Evolutionary conservation across 2,329 filamentous ascomycete species (phyloP), one percentile per base, ranked within the genome.

Genomic region (Amylocarpus encephaloides): DNA sequence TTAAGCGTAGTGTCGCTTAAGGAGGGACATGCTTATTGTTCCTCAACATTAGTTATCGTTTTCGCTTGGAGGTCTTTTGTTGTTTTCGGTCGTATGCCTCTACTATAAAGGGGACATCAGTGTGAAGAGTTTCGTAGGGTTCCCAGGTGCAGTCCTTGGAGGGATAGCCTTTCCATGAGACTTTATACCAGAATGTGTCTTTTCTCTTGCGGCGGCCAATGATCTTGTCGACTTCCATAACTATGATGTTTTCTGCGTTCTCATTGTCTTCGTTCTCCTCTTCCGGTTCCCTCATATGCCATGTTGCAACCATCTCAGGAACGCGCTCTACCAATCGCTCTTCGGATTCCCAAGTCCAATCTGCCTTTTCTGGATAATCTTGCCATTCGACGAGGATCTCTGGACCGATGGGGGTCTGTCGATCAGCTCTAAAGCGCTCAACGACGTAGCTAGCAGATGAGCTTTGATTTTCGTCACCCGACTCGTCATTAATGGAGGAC

Each of bases 131-230:
- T 2, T 51, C 51, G 45, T 51, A 50, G 2, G 52, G 52, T 26
- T 60, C 58, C 58, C 58, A 60, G 12, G 58, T 60, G 29, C 54
- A 50, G 39, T 58, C 56, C 15, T 48, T 15, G 10, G 45, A n/a
- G 15, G 43, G 38, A 41, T 53, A 60, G 12, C 56, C 56, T 29
- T 56, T 39, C 58, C 58, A 59, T 18, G 55, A 49, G 18, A 59
- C 56, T 10, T 57, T 42, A 36, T 57, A 58, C 42, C 54, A 50
- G 3, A 35, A 19, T 6, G 51, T 34, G 2, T 50, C 50, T 9
- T 53, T 55, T 26, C 46, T 39, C n/a, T 48, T 57, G 26, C 42
- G 40, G 38, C 51, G 50, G 2, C 22, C 38, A 10, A 60, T 9
- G 32, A 60, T 58, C 38, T 50, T 53, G 46, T 60, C 52, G 1